These are phyloP conservation scores for Sutorius eximius DNA, from an alignment of 1,284 basidiomycete species.

Conservation along the genomic window DNA sequence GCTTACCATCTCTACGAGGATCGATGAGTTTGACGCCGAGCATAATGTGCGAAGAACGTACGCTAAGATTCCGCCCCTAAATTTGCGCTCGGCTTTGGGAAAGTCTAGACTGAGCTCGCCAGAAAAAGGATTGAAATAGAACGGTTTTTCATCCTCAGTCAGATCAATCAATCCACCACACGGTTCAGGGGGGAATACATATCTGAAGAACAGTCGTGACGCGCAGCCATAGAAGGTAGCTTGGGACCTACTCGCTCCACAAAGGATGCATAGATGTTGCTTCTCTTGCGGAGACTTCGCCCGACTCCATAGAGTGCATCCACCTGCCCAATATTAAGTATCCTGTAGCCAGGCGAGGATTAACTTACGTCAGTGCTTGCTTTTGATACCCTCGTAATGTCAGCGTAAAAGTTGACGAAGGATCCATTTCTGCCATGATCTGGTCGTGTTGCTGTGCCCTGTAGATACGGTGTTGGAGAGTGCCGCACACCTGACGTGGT, in stretches of 20 bases:
- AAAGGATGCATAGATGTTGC: conserved; percentile 84
- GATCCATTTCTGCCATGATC: conserved; percentile 79
- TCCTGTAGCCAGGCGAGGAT: neutral
- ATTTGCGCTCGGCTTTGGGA: conserved; percentile 77
- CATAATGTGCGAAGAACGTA: conserved; percentile 47
- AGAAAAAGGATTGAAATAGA: conserved; percentile 92
- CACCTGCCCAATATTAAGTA: conserved; percentile 52
- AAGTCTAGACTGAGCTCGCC: conserved; percentile 92
- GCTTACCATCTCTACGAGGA: conserved; percentile 54
- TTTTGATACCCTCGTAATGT: conserved; percentile 89
- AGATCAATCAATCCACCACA: conserved; percentile 59
- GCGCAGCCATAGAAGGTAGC: neutral
- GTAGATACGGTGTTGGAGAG: conserved; percentile 12
- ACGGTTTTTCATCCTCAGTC: conserved; percentile 65
- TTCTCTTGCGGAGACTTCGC: conserved; percentile 68
- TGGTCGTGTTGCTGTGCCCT: conserved; percentile 86
- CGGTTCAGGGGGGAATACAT: conserved; percentile 63
- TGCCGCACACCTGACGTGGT: neutral
- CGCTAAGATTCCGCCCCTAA: conserved; percentile 87
- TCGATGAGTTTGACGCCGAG: conserved; percentile 9
- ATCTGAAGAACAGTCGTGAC: conserved; percentile 46
- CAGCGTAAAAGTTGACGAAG: conserved; percentile 77
- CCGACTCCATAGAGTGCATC: conserved; percentile 90
- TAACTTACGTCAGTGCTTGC: conserved; percentile 77
- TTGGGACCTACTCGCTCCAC: conserved; percentile 80